Base-by-base conservation (phyloP, 768 basidiomycete genomes). In the Leccinum disarticulatum region DNA sequence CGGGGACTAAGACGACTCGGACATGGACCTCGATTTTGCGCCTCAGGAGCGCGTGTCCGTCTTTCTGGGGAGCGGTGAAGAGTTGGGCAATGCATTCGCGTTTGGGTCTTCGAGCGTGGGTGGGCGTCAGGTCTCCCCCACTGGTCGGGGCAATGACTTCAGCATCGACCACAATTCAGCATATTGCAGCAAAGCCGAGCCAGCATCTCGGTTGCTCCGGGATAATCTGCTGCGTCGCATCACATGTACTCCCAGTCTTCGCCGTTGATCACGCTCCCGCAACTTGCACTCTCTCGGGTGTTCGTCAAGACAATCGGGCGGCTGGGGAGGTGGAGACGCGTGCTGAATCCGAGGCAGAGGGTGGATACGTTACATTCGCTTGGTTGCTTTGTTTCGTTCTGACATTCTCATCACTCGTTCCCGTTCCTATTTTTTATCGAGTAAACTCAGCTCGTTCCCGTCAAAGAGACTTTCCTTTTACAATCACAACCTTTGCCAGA, bases 231-330 rank as follows among this genome's bases (percentile, higher is more conserved):
- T 5, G 57, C 59, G 3, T 58, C 65, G 11, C 66, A 68, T 0
- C 66, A 68, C 0, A 46, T 58, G 9, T 10, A 60, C 4, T 38
- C 66, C 0, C 76, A 80, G 48, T 77, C 78, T 10, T 70, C 81
- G 7, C 73, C 78, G 2, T 55, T 66, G 0, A 67, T 72, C n/a
- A 67, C 80, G 7, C 74, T 85, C 13, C 82, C 86, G 1, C 85
- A 88, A 55, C 85, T 80, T 65, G 79, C 86, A 0, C 76, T 94
- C 15, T 91, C 90, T 0, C 82, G 91, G 1, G 90, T 83, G 11
- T 83, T 95, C 51, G 87, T 90, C 55, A 88, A 86, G 73, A 93
- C 93, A 3, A 86, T 94, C 30, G 91, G 93, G 5, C 82, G 89
- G 6, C 75, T 95, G 17, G 93, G 93, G 2, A 78, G 89, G 10